A percentile compares a stretch with the other conserved stretches of the same genome.
Evolutionary conservation across 441 rosid genomes (phyloP).

Genomic region (Kokia cookei): DNA sequence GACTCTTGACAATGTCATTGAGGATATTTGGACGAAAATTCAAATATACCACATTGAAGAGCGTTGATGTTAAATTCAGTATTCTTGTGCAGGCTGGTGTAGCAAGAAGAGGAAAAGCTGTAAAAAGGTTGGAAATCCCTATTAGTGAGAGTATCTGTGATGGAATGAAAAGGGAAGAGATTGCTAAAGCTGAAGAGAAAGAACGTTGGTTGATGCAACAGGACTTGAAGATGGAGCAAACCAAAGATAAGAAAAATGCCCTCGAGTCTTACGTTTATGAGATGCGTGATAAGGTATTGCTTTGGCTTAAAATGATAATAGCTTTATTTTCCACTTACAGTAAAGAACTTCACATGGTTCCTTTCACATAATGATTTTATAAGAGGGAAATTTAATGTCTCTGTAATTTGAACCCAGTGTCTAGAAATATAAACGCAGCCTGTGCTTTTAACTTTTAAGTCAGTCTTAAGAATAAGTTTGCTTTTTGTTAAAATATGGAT

Average conservation of each 20-base stretch:
- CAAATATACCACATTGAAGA: background rate
- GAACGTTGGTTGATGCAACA: slow-evolving; percentile 50
- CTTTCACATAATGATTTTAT: background rate
- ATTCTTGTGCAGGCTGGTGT: slow-evolving; percentile 3
- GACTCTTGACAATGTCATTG: background rate
- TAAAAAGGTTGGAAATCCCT: slow-evolving; percentile 39
- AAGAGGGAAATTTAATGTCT: background rate
- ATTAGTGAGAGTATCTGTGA: slow-evolving; percentile 34
- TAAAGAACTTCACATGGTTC: background rate
- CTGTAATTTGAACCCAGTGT: background rate
- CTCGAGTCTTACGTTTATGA: slow-evolving; percentile 71
- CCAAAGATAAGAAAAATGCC: slow-evolving; percentile 68
- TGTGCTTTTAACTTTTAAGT: background rate
- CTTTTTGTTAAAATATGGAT: background rate
- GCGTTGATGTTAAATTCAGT: slow-evolving; percentile 1
- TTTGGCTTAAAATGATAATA: background rate
- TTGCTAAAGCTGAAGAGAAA: slow-evolving; percentile 40
- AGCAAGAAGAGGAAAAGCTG: slow-evolving; percentile 1
- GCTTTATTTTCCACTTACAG: background rate
- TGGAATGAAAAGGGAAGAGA: slow-evolving; percentile 48
- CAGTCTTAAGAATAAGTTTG: background rate
- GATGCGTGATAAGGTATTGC: slow-evolving; percentile 59
- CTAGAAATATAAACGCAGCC: background rate
- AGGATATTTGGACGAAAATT: background rate
- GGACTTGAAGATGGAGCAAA: slow-evolving; percentile 61